A percentile compares a stretch with the other conserved stretches of the same genome.
These are phyloP conservation scores for Ceratocystis colombiana DNA, from an alignment of 2,329 filamentous ascomycete species.

Conservation along the genomic window DNA sequence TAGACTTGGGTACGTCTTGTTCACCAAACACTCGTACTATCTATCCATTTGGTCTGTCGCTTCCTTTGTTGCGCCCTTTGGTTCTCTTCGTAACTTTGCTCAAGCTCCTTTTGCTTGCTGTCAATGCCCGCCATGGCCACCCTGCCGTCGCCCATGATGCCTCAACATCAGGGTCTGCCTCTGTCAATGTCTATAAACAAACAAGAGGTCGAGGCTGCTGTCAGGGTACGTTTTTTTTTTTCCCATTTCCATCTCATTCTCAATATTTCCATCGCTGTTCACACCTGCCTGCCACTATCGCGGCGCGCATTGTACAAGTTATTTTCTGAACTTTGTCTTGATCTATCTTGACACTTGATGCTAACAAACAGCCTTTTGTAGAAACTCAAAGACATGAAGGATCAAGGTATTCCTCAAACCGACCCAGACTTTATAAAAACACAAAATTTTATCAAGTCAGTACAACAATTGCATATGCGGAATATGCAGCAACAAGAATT, in stretches of 20 bases:
- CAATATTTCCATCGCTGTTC: no score
- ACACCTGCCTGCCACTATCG: no score
- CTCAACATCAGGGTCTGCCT: constrained; percentile 19
- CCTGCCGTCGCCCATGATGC: constrained; percentile 25
- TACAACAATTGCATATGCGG: constrained; percentile 56
- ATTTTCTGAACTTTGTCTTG: background rate
- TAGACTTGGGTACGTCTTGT: background rate
- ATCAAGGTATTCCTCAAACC: constrained; percentile 64
- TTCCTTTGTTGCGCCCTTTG: background rate
- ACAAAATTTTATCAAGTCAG: constrained; percentile 60
- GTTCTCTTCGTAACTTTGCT: background rate
- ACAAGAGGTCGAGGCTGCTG: constrained; percentile 23
- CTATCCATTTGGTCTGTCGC: background rate
- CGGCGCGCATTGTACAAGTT: no score
- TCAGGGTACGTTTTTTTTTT: constrained; percentile 17
- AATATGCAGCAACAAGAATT: constrained; percentile 39
- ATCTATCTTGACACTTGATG: background rate
- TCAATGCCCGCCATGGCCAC: constrained; percentile 23
- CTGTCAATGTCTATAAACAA: constrained; percentile 19
- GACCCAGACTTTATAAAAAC: constrained; percentile 84
- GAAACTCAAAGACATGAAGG: constrained; percentile 86
- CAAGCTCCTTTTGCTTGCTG: background rate
- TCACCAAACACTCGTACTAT: background rate
- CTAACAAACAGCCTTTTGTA: constrained; percentile 33
- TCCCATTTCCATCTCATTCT: background rate